A percentile compares a stretch with the other conserved stretches of the same genome.
These are phyloP conservation scores for Colletotrichum kahawae DNA, from an alignment of 2,329 filamentous ascomycete species.

Conservation along the genomic window DNA sequence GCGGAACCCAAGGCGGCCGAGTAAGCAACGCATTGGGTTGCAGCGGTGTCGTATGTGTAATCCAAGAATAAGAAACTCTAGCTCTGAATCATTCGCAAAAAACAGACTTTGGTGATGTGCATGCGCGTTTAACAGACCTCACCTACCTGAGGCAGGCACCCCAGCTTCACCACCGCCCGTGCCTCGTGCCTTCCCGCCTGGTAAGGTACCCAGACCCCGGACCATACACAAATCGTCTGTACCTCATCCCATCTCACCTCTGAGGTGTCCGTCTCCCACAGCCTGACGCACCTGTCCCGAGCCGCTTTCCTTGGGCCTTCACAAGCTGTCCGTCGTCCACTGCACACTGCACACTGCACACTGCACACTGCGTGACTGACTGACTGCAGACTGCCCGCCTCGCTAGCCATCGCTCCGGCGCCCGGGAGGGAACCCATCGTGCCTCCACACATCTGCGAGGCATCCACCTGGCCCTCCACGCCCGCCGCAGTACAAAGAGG, in stretches of 20 bases:
- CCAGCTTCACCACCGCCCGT: neutral
- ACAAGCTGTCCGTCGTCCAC: neutral
- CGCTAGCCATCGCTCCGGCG: neutral
- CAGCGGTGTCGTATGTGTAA: no score
- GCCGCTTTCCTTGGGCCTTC: neutral
- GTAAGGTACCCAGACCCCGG: neutral
- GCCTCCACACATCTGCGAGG: neutral
- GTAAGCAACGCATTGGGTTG: neutral
- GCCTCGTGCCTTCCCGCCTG: neutral
- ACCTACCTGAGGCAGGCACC: neutral
- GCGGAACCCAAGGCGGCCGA: neutral
- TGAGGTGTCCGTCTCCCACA: neutral
- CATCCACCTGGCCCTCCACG: neutral
- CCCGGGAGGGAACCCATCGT: slow-evolving; percentile 18
- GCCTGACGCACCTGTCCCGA: neutral
- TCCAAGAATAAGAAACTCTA: neutral
- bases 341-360: neutral
- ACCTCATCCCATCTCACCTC: neutral
- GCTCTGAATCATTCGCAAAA: neutral
- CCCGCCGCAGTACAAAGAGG: slow-evolving; percentile 2
- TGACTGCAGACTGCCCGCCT: neutral
- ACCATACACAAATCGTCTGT: neutral
- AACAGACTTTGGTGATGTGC: neutral
- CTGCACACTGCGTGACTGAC: neutral
- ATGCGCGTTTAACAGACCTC: neutral